Base-by-base conservation (phyloP, 371 early-diverging fungal genomes). In the Apophysomyces trapeziformis region DNA sequence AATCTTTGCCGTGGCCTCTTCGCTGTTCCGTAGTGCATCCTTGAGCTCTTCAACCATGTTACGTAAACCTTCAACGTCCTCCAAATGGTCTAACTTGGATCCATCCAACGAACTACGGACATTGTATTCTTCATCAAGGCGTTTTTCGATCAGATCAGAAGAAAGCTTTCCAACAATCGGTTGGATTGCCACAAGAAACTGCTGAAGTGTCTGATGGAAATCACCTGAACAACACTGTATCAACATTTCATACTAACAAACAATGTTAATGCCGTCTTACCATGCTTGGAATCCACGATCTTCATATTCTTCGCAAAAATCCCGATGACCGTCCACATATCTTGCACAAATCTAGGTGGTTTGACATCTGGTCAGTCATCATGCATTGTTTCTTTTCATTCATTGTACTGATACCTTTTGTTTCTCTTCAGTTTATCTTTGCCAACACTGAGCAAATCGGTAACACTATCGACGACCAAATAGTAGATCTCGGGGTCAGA, bases 161-260 rank as follows among this genome's bases (percentile, higher is more conserved):
- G 73, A 67, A 9, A 79, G 32, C 59, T 87, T 87, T 7, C 89
- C 87, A 12, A 85, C 80, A 68, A 89, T 86, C 16, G 87, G 84
- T 38, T 85, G 85, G 5, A 80, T 79, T 35, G 81, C 78, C 7
- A 58, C 58, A n/a, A 80, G 59, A 57, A 77, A 80, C 39, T 68
- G 68, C 35, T 74, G 70, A 13, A 80, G 36, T 9, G 71, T 71
- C 60, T 72, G 54, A 63, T 76, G 56, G 66, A 79, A 65, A 70
- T 83, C 61, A 68, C 75, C 85, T 78, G 73, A 5, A 75, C 50
- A 66, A 78, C 74, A 50, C 68, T 69, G 16, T 13, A 21, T 61
- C 26, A 21, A n/a, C n/a, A 57, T 16, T 18, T 12, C 16, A 39
- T 8, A 0, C 16, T 13, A 45, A 1, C 38, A 35, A 66, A 21